Percentiles rank a stretch among this genome's conserved stretches.
phyloP scores from a whole-genome alignment of 176 grass and related monocot species.

The Musa beccarii region DNA sequence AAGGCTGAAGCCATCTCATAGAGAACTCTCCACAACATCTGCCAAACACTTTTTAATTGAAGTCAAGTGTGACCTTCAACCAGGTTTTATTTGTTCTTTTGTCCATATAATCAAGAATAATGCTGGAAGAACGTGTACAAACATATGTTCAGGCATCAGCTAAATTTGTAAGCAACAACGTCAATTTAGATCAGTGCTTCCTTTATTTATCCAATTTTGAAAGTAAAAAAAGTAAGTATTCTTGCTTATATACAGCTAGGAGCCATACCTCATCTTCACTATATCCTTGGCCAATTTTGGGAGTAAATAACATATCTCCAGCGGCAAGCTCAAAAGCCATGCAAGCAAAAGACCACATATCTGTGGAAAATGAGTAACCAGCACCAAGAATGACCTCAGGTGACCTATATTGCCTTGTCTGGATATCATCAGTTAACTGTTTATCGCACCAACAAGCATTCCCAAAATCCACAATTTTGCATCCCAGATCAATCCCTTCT shows the following conservation, averaged over 20 bases:
- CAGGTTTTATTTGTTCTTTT: background rate
- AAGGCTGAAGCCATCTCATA: background rate
- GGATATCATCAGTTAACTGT: conserved; percentile 78
- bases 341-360: conserved; percentile 89
- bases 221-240: background rate
- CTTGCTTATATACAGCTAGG: background rate
- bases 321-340: conserved; percentile 95
- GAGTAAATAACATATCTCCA: conserved; percentile 87
- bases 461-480: conserved; percentile 93
- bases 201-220: background rate
- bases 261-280: conserved; percentile 93
- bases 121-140: too few relatives aligned
- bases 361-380: conserved; percentile 78
- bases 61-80: background rate
- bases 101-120: background rate
- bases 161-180: too few relatives aligned
- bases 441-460: conserved; percentile 94
- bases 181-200: background rate
- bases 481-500: conserved; percentile 71
- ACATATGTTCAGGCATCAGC: too few relatives aligned
- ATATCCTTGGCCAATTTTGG: conserved; percentile 70
- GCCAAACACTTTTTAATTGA: background rate
- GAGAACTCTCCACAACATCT: too few relatives aligned
- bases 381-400: conserved; percentile 71
- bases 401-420: conserved; percentile 85